Evolutionary conservation across 805 yeast species (phyloP), one percentile per base, ranked within the genome.

Genomic region (Sugiyamaella floridensis): DNA sequence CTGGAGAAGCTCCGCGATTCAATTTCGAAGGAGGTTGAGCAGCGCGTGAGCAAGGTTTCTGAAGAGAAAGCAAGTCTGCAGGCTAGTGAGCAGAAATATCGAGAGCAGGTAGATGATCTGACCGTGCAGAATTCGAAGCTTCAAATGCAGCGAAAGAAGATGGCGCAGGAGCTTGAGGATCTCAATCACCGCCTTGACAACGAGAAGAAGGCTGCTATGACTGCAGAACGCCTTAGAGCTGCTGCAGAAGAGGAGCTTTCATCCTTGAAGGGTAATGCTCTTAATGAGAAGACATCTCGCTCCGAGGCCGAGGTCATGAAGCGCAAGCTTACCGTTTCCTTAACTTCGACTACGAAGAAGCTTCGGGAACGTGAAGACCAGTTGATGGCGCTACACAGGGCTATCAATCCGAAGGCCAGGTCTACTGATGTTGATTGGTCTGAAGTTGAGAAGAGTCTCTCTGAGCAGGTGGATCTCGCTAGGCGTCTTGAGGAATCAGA

Each of bases 21-120:
- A 16, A 52, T 56, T 19, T 51, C 51, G 15, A 47, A 50, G 5
- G 59, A 59, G 40, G 53, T 55, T 37, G 28, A 54, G 32, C 43
- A 53, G 6, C 50, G 55, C 34, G 78, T 74, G 52, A 66, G 71
- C 37, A 68, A 68, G 34, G 74, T 75, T 54, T 72, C 68, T 14
- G 68, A 74, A 43, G 82, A 79, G 4, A 76, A 71, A 55, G 76
- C 71, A 54, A 65, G 67, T 46, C 69, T 71, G 56, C 76, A 73
- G 42, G 68, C 67, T 29, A 76, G 72, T 29, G 59, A 60, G 26
- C 53, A 57, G 32, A 52, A 57, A 34, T 54, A 62, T 4, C 46
- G 52, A 40, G 45, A 48, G 6, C 59, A 62, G 44, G 52, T 64
- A 20, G 59, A 67, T 9, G 55, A 51, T 15, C 52, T 60, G 14